A percentile compares a stretch with the other conserved stretches of the same genome.
Conservation (phyloP, 208 protist species). For the Acanthamoeba lenticulata region DNA sequence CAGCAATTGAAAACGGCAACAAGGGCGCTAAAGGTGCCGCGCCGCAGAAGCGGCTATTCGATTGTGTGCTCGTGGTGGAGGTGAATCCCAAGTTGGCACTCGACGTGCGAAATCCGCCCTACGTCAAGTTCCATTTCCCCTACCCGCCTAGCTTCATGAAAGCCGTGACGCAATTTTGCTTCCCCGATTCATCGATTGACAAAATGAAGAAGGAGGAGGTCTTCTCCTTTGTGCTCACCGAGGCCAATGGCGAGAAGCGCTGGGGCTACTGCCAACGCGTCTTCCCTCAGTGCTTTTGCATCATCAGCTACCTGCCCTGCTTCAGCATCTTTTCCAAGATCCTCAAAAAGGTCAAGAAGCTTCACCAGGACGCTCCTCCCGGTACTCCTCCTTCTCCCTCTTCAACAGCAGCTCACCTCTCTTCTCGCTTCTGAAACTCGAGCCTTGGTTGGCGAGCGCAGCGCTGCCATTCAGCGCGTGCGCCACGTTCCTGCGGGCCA, state of each 20-base stretch:
- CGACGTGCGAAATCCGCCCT: conserved; percentile 29
- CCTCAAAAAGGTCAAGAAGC: conserved; percentile 14
- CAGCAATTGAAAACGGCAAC: not conserved
- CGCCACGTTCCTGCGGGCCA: conserved; percentile 38
- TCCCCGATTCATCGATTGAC: conserved; percentile 16
- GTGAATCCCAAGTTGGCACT: not conserved
- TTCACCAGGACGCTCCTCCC: not conserved
- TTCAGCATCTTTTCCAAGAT: conserved; percentile 69
- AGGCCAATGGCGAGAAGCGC: conserved; percentile 63
- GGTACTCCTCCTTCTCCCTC: not conserved
- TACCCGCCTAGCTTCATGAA: conserved; percentile 67
- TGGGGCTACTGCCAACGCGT: conserved; percentile 65
- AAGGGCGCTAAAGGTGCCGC: not conserved
- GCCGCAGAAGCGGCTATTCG: conserved; percentile 32
- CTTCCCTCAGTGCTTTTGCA: conserved; percentile 63
- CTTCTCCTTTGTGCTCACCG: conserved; percentile 67
- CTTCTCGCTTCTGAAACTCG: not conserved
- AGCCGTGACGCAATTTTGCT: conserved; percentile 62
- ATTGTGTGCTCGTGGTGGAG: conserved; percentile 59
- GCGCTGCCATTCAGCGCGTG: conserved; percentile 12
- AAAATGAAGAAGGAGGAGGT: conserved; percentile 49
- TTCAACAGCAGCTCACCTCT: not conserved
- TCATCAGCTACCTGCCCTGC: conserved; percentile 61
- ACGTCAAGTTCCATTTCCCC: conserved; percentile 44
- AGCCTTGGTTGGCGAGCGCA: not conserved